Evolutionary conservation across 495 filamentous ascomycete species (phyloP).

Genomic region (Oidiodendron maius): DNA sequence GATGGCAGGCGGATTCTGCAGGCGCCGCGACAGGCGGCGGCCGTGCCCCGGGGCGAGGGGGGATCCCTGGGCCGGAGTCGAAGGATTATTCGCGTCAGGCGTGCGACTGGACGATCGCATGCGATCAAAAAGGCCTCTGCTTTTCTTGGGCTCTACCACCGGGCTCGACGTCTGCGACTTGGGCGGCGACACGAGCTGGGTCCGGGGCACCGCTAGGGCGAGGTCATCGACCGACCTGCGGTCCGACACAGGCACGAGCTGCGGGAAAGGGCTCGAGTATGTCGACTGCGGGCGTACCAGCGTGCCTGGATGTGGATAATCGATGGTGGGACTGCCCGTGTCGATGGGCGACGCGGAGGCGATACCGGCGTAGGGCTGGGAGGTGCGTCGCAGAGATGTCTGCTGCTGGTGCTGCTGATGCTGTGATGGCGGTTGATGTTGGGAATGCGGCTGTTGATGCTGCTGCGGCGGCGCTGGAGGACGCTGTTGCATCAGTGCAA

Average conservation of each 20-base stretch:
- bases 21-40: slow-evolving; percentile 43
- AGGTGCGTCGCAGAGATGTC: not conserved
- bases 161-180: slow-evolving; percentile 7
- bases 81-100: slow-evolving; percentile 4
- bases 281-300: slow-evolving; percentile 17
- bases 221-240: slow-evolving; percentile 26
- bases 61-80: slow-evolving; percentile 5
- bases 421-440: too few relatives aligned
- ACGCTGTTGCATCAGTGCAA: not conserved
- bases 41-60: slow-evolving; percentile 33
- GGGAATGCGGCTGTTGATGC: not conserved
- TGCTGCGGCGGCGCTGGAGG: too few relatives aligned
- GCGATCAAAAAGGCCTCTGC: slow-evolving; percentile 19
- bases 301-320: slow-evolving; percentile 1
- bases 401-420: slow-evolving; percentile 2
- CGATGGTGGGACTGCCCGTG: not conserved
- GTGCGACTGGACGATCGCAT: slow-evolving; percentile 17
- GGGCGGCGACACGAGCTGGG: slow-evolving; percentile 20
- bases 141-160: slow-evolving; percentile 19
- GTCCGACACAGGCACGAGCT: slow-evolving; percentile 13
- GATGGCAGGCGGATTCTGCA: slow-evolving; percentile 32
- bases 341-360: not conserved
- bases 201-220: slow-evolving; percentile 22
- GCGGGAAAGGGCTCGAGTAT: slow-evolving; percentile 11
- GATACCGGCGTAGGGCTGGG: not conserved